phyloP scores from a whole-genome alignment of 2,329 filamentous ascomycete genomes.

The Uncinocarpus reesii region DNA sequence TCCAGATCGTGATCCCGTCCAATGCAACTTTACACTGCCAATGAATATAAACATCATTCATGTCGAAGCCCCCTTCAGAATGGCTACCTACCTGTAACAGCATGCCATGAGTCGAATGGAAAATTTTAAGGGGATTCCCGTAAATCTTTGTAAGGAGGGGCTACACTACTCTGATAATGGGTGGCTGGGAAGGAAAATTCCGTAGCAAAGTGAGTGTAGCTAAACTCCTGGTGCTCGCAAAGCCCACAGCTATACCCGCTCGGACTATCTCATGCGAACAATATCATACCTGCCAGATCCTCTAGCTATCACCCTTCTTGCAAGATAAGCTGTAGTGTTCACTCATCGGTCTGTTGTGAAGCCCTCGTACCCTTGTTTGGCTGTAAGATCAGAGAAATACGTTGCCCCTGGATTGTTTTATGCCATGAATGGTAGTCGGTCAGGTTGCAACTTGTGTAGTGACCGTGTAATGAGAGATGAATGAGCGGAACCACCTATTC shows the following conservation, averaged over 20 bases:
- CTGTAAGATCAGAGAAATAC: background rate
- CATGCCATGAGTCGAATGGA: background rate
- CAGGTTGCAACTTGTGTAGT: conserved; percentile 3
- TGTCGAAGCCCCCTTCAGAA: too few relatives aligned
- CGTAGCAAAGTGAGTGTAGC: background rate
- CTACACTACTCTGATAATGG: background rate
- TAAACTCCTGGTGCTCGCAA: background rate
- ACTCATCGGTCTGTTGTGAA: background rate
- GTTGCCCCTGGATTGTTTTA: background rate
- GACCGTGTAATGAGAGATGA: conserved; percentile 3
- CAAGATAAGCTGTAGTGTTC: background rate
- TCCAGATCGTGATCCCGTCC: background rate
- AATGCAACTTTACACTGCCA: too few relatives aligned
- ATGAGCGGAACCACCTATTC: conserved; percentile 6
- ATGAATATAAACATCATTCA: too few relatives aligned
- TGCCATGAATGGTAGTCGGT: background rate
- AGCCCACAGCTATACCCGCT: background rate
- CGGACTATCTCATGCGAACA: background rate
- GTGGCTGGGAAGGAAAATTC: background rate
- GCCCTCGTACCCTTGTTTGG: background rate
- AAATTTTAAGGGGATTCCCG: too few relatives aligned
- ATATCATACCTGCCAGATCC: background rate
- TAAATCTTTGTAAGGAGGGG: too few relatives aligned
- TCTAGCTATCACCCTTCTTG: background rate
- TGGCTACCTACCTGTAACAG: background rate